A percentile compares a stretch with the other conserved stretches of the same genome.
Evolutionary conservation across 2,329 filamentous ascomycete species (phyloP).

Genomic region (Bipolaris bicolor): DNA sequence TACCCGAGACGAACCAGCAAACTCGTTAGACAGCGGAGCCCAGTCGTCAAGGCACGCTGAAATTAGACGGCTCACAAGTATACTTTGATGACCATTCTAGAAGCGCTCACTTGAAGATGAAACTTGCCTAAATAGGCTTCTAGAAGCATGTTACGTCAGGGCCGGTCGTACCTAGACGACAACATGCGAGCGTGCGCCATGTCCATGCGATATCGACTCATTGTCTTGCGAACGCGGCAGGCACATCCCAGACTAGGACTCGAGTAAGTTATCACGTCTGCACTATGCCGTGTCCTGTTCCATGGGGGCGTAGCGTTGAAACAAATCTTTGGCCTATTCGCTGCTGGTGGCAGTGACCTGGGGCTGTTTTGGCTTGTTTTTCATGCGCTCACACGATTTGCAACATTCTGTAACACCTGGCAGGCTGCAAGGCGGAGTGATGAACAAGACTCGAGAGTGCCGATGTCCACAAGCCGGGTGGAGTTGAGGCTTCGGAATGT

Average conservation of each 20-base stretch:
- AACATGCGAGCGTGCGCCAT: conserved; percentile 11
- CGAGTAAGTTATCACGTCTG: conserved; percentile 23
- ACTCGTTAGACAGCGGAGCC: conserved; percentile 9
- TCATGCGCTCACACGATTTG: conserved; percentile 35
- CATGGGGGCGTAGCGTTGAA: conserved; percentile 32
- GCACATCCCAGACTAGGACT: conserved; percentile 20
- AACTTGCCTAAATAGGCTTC: conserved; percentile 24
- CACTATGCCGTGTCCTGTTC: conserved; percentile 28
- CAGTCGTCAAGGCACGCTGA: conserved; percentile 2
- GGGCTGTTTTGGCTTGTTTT: conserved; percentile 30
- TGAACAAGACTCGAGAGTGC: conserved; percentile 4
- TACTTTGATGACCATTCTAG: conserved; percentile 24
- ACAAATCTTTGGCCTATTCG: conserved; percentile 31
- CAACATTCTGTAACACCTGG: conserved; percentile 24
- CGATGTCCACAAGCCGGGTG: conserved; percentile 7
- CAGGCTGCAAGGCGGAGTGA: conserved; percentile 19
- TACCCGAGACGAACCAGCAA: conserved; percentile 9
- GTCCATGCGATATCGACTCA: conserved; percentile 21
- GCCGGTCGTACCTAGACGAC: conserved; percentile 18
- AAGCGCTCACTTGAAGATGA: conserved; percentile 18
- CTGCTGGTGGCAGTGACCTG: conserved; percentile 16
- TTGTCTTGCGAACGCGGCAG: conserved; percentile 27
- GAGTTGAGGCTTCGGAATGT: conserved; percentile 1
- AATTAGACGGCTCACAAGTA: conserved; percentile 11
- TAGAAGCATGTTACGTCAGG: conserved; percentile 25